phyloP scores from a whole-genome alignment of 164 flowering plant genomes.

The Chimonanthus salicifolius region DNA sequence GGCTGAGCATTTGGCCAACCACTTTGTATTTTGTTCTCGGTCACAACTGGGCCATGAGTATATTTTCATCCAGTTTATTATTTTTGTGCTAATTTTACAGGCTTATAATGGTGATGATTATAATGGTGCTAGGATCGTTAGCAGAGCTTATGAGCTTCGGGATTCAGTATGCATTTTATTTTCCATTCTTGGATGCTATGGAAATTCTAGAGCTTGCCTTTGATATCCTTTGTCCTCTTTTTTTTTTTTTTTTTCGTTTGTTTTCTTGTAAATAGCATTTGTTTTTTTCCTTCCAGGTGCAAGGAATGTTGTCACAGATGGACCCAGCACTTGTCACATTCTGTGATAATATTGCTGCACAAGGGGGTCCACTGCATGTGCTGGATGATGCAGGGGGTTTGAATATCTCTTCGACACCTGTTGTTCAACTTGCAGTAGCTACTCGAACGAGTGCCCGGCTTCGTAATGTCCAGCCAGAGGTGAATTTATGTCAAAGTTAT shows the following conservation, averaged over 20 bases:
- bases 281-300: slow-evolving; percentile 47
- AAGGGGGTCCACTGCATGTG: slow-evolving; percentile 76
- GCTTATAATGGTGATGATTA: slow-evolving; percentile 94
- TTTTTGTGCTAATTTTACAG: slow-evolving; percentile 28
- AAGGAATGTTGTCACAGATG: slow-evolving; percentile 96
- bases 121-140: slow-evolving; percentile 92
- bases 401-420: slow-evolving; percentile 46
- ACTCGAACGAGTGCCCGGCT: slow-evolving; percentile 94
- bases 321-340: slow-evolving; percentile 82
- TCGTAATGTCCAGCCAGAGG: slow-evolving; percentile 92
- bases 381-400: slow-evolving; percentile 58
- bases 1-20: too few species aligned
- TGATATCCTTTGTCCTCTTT: background rate
- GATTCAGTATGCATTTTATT: slow-evolving; percentile 63
- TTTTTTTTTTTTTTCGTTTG: background rate
- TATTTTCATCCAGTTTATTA: background rate
- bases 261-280: background rate
- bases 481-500: slow-evolving; percentile 70
- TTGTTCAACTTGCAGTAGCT: slow-evolving; percentile 57
- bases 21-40: too few species aligned
- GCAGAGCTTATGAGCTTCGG: slow-evolving; percentile 90
- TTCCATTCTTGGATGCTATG: background rate
- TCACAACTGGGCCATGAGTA: too few species aligned
- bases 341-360: slow-evolving; percentile 90
- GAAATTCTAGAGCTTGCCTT: background rate